phyloP scores from a whole-genome alignment of 495 filamentous ascomycete genomes.

The Penicillium robsamsonii region DNA sequence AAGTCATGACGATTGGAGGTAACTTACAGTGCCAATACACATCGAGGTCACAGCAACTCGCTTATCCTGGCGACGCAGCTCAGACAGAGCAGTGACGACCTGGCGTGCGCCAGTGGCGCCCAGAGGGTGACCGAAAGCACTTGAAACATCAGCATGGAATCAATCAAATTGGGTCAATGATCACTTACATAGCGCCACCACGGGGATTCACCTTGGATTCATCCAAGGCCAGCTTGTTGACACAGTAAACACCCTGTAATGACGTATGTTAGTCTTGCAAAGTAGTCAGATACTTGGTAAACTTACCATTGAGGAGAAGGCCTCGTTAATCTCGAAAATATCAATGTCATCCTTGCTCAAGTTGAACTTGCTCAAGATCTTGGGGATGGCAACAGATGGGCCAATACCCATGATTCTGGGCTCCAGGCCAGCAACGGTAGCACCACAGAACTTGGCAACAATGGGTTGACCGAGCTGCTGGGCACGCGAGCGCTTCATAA shows the following conservation, averaged over 20 bases:
- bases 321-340: conserved; percentile 93
- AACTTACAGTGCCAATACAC: conserved; percentile 74
- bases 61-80: conserved; percentile 72
- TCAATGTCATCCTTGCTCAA: conserved; percentile 80
- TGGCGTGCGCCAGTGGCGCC: conserved; percentile 77
- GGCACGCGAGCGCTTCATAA: conserved; percentile 91
- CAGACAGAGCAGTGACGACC: conserved; percentile 80
- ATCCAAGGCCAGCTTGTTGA: conserved; percentile 71
- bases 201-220: conserved; percentile 84
- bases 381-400: conserved; percentile 87
- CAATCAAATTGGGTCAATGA: background rate
- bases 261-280: conserved; percentile 11
- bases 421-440: conserved; percentile 81
- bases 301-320: conserved; percentile 87
- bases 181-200: conserved; percentile 66
- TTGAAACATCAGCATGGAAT: conserved; percentile 14
- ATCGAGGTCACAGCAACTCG: conserved; percentile 80
- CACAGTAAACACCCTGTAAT: conserved; percentile 72
- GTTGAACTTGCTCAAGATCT: conserved; percentile 77
- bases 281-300: background rate
- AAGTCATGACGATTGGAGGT: background rate
- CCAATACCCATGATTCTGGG: conserved; percentile 98
- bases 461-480: conserved; percentile 83
- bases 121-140: conserved; percentile 77
- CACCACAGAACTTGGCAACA: conserved; percentile 85